These are phyloP conservation scores for Phlyctochytrium arcticum DNA, from an alignment of 192 early-diverging fungal species.

Conservation along the genomic window DNA sequence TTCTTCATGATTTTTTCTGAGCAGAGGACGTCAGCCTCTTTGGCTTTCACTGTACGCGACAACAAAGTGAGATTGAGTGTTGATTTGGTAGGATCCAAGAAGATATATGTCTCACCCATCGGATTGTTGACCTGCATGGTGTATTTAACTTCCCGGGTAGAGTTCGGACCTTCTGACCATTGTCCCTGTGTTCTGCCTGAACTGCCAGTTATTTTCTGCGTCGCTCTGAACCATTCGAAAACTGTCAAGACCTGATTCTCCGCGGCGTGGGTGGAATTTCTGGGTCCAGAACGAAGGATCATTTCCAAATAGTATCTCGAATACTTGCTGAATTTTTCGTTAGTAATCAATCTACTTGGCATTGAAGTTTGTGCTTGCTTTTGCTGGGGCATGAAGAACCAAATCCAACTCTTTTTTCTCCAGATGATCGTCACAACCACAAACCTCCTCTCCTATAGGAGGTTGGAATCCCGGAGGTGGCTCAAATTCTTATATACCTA, in stretches of 20 bases:
- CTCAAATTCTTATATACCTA: slow-evolving; percentile 37
- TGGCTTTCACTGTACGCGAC: slow-evolving; percentile 69
- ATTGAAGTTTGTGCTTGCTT: too few species aligned
- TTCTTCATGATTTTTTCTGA: slow-evolving; percentile 51
- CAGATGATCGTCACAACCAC: slow-evolving; percentile 64
- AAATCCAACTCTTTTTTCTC: slow-evolving; percentile 58
- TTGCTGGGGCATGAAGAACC: slow-evolving; percentile 53
- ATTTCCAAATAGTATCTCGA: slow-evolving; percentile 54
- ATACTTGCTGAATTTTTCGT: slow-evolving; percentile 40
- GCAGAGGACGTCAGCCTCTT: slow-evolving; percentile 62
- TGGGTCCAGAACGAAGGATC: slow-evolving; percentile 42
- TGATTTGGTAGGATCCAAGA: not conserved
- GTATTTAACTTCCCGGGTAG: slow-evolving; percentile 46
- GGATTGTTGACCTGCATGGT: slow-evolving; percentile 70
- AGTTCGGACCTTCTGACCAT: not conserved
- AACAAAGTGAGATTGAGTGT: not conserved
- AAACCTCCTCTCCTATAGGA: slow-evolving; percentile 48
- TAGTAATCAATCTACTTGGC: too few species aligned
- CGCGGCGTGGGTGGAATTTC: slow-evolving; percentile 43
- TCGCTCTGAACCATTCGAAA: too few species aligned
- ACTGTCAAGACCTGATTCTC: slow-evolving; percentile 36
- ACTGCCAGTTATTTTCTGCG: too few species aligned
- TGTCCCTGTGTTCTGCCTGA: not conserved
- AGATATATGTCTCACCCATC: slow-evolving; percentile 43
- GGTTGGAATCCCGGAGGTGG: slow-evolving; percentile 42